Evolutionary conservation across 768 basidiomycete genomes (phyloP).

Genomic region (Mycena rebaudengoi): DNA sequence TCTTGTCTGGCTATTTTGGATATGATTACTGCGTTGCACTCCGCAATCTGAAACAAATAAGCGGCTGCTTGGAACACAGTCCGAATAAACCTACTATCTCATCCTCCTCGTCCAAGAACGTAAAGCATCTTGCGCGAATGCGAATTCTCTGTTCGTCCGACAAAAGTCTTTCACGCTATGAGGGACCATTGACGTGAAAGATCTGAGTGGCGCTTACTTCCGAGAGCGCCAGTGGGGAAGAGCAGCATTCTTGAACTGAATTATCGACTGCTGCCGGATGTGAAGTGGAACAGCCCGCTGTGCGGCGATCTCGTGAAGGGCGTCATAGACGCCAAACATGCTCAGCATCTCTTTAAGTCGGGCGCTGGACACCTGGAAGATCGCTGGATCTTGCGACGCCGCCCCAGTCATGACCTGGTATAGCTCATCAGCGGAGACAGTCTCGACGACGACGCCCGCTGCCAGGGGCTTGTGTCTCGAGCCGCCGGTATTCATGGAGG

Average conservation of each 20-base stretch:
- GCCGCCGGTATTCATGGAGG: slow-evolving; percentile 39
- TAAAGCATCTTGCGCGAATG: slow-evolving; percentile 72
- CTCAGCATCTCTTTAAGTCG: slow-evolving; percentile 75
- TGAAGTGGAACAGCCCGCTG: slow-evolving; percentile 64
- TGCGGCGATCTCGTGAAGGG: slow-evolving; percentile 77
- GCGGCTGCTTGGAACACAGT: slow-evolving; percentile 13
- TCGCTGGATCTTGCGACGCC: slow-evolving; percentile 75
- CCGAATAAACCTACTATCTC: slow-evolving; percentile 62
- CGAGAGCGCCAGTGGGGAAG: slow-evolving; percentile 79
- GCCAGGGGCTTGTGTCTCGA: slow-evolving; percentile 34
- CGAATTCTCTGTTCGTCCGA: slow-evolving; percentile 69
- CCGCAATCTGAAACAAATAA: slow-evolving; percentile 65
- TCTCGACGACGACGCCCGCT: slow-evolving; percentile 46
- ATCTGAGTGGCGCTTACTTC: slow-evolving; percentile 57
- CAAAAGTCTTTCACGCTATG: slow-evolving; percentile 58
- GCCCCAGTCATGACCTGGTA: slow-evolving; percentile 72
- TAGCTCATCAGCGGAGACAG: slow-evolving; percentile 69
- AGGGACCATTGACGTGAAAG: slow-evolving; percentile 9
- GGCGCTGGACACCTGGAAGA: slow-evolving; percentile 57
- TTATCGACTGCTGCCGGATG: slow-evolving; percentile 83
- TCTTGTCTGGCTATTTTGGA: slow-evolving; percentile 83
- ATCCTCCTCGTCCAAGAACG: slow-evolving; percentile 80
- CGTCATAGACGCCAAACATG: slow-evolving; percentile 74
- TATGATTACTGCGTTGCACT: slow-evolving; percentile 79
- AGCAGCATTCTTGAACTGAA: slow-evolving; percentile 89